These are phyloP conservation scores for Suillus plorans DNA, from an alignment of 768 basidiomycete genomes.

Conservation along the genomic window DNA sequence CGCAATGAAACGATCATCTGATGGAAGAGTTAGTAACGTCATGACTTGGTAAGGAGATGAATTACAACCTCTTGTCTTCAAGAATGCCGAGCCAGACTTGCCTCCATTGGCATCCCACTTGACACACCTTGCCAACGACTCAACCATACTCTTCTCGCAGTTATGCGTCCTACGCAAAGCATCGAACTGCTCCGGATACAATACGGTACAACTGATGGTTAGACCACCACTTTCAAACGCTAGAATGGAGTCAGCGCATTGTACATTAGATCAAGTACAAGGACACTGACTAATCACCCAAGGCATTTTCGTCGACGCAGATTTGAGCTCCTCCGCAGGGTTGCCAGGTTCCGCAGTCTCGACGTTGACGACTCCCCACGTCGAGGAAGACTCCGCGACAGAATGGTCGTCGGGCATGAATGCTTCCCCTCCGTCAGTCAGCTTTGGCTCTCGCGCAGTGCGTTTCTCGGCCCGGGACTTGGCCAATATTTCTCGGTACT, in stretches of 20 bases:
- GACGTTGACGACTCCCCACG: slow-evolving; percentile 90
- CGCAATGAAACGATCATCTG: slow-evolving; percentile 98
- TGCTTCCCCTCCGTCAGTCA: slow-evolving; percentile 70
- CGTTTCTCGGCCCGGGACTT: slow-evolving; percentile 79
- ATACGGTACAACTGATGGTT: slow-evolving; percentile 89
- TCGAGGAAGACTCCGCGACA: slow-evolving; percentile 79
- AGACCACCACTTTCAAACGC: slow-evolving; percentile 90
- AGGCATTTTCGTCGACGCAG: slow-evolving; percentile 75
- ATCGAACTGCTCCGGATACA: slow-evolving; percentile 97
- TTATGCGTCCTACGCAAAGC: slow-evolving; percentile 89
- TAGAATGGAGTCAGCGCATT: slow-evolving; percentile 27
- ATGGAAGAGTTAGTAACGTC: slow-evolving; percentile 1
- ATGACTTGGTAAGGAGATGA: not conserved
- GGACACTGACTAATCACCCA: slow-evolving; percentile 73
- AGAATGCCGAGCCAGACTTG: slow-evolving; percentile 94
- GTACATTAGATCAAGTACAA: slow-evolving; percentile 1
- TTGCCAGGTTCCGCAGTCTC: slow-evolving; percentile 65
- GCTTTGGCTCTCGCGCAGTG: slow-evolving; percentile 52
- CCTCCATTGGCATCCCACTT: slow-evolving; percentile 97
- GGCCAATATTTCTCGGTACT: slow-evolving; percentile 77
- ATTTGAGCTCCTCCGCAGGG: slow-evolving; percentile 73
- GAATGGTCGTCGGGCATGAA: slow-evolving; percentile 94
- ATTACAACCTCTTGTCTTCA: slow-evolving; percentile 84
- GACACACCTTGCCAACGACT: slow-evolving; percentile 89
- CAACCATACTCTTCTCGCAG: slow-evolving; percentile 91